Conservation (phyloP, 768 basidiomycete genomes). For the Termitomyces eurrhizus region DNA sequence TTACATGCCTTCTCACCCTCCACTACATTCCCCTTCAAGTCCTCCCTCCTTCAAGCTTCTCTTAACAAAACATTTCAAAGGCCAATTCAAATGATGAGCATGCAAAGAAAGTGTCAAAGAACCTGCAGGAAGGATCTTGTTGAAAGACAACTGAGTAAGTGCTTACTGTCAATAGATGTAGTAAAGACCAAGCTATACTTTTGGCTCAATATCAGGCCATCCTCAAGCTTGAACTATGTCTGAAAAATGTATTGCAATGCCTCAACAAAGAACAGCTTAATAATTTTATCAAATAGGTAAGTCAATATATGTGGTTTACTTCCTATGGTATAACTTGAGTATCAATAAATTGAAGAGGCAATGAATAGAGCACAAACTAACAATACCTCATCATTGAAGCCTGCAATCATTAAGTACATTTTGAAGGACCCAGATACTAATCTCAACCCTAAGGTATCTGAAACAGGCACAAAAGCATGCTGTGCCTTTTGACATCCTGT, state of each 20-base stretch:
- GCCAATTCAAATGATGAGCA: not conserved
- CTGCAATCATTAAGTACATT: not conserved
- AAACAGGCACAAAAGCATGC: not conserved
- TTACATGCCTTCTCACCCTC: not conserved
- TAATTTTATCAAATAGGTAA: not conserved
- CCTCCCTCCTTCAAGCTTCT: not conserved
- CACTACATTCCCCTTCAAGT: not conserved
- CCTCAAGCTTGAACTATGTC: not conserved
- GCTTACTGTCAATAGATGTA: not conserved
- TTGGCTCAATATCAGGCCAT: not conserved
- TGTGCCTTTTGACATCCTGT: not conserved
- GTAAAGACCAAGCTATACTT: not conserved
- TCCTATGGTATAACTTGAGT: not conserved
- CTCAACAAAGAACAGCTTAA: constrained; percentile 14
- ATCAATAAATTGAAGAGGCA: not conserved
- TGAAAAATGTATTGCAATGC: not conserved
- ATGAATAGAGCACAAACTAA: not conserved
- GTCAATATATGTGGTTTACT: not conserved
- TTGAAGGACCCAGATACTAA: not conserved
- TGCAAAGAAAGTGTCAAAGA: not conserved
- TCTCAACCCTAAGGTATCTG: not conserved
- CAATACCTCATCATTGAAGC: not conserved
- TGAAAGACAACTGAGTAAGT: not conserved
- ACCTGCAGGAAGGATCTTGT: not conserved
- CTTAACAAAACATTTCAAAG: not conserved